Percentiles rank a stretch among this genome's conserved stretches.
phyloP scores from a whole-genome alignment of 352 stramenopile species.

The Aphanomyces astaci region DNA sequence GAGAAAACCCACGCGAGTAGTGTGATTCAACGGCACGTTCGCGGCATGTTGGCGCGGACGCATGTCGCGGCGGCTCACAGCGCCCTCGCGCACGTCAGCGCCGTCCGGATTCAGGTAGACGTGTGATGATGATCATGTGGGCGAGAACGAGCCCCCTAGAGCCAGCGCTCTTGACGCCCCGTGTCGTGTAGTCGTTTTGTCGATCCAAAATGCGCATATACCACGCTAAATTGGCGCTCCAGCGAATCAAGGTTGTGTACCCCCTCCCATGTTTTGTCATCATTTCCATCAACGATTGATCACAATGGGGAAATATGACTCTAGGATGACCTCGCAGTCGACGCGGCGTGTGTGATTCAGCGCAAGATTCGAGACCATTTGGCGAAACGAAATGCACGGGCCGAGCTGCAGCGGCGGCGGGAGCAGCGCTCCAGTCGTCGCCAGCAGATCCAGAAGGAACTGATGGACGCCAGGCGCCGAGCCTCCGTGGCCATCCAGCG shows the following conservation, averaged over 20 bases:
- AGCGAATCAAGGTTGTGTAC: slow-evolving; percentile 9
- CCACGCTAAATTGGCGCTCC: background rate
- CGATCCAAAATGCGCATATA: slow-evolving; percentile 17
- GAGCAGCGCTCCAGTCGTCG: background rate
- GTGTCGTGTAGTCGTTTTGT: slow-evolving; percentile 4
- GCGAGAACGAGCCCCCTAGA: too few relatives aligned
- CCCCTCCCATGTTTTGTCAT: background rate
- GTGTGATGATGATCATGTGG: too few relatives aligned
- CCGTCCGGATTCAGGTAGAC: slow-evolving; percentile 13
- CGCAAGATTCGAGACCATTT: background rate
- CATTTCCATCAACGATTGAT: too few relatives aligned
- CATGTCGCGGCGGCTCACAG: background rate
- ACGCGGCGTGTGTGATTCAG: slow-evolving; percentile 19
- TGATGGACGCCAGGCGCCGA: background rate
- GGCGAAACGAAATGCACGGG: background rate
- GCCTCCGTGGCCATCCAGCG: background rate
- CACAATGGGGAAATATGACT: too few relatives aligned
- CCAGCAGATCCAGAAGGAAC: background rate
- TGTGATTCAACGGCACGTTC: slow-evolving; percentile 1
- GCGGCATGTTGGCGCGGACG: background rate
- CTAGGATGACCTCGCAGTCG: slow-evolving; percentile 6
- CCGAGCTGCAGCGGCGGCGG: slow-evolving; percentile 4
- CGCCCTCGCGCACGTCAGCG: background rate
- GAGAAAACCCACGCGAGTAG: slow-evolving; percentile 1
- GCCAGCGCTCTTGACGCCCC: background rate